These are phyloP conservation scores for Backusella sp. DNA, from an alignment of 192 early-diverging fungal species.

Conservation along the genomic window DNA sequence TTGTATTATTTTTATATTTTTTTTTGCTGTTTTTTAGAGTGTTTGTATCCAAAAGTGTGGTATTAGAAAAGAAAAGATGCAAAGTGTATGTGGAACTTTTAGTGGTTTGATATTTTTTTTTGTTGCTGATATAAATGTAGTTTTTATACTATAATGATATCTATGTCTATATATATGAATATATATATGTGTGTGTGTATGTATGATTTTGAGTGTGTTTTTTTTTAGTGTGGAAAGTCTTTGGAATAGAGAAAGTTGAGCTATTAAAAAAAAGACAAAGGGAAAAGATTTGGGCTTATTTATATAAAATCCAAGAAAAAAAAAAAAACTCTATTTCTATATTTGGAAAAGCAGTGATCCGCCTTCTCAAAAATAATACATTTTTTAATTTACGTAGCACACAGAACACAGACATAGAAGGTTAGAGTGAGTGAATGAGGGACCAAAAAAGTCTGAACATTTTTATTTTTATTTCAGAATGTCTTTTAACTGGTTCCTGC, in stretches of 20 bases:
- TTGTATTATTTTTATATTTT: background rate
- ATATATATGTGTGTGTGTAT: background rate
- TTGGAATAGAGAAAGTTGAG: background rate
- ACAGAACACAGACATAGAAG: background rate
- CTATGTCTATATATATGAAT: background rate
- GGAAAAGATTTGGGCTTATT: background rate
- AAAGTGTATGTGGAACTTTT: background rate
- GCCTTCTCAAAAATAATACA: background rate
- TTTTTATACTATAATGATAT: background rate
- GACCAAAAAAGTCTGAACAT: background rate
- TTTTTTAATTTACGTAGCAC: background rate
- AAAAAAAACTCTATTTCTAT: background rate
- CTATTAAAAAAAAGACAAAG: background rate
- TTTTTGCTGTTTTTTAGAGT: background rate
- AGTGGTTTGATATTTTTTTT: background rate
- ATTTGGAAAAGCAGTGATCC: background rate
- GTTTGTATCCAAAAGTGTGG: background rate
- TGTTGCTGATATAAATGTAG: background rate
- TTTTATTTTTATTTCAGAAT: constrained; percentile 1
- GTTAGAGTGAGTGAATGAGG: background rate
- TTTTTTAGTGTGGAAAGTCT: background rate
- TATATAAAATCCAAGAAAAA: background rate
- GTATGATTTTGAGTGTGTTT: background rate
- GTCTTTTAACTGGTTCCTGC: background rate
- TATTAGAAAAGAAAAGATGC: background rate